Conservation (phyloP, 345 rosid species). For the Eucalyptus cloeziana region DNA sequence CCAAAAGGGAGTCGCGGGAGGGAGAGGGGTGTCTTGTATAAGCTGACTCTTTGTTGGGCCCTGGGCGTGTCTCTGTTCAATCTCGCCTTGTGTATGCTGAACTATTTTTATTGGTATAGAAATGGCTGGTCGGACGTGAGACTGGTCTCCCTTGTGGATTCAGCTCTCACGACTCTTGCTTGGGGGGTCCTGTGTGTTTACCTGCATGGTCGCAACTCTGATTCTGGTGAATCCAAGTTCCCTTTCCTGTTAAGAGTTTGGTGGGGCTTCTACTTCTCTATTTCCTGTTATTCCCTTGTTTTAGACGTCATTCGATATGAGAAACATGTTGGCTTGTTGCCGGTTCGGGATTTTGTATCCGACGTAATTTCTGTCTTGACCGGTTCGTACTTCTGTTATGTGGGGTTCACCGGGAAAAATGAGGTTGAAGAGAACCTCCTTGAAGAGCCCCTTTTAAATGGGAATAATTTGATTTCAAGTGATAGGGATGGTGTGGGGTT, state of each 20-base stretch:
- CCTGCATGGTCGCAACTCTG: conserved; percentile 8
- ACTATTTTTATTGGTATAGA: conserved; percentile 26
- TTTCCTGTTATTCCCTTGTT: conserved; percentile 29
- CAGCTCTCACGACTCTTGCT: conserved; percentile 17
- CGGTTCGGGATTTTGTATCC: conserved; percentile 13
- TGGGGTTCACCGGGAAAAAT: conserved; percentile 25
- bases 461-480: neutral
- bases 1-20: neutral
- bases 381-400: conserved; percentile 35
- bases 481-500: neutral
- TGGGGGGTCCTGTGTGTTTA: conserved; percentile 29
- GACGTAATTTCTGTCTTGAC: conserved; percentile 20
- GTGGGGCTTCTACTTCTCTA: conserved; percentile 32
- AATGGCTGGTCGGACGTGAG: conserved; percentile 24
- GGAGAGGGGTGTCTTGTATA: neutral
- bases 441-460: conserved; percentile 27
- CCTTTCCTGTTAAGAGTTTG: conserved; percentile 34
- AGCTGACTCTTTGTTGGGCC: conserved; percentile 8
- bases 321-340: neutral
- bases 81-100: conserved; percentile 11
- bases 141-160: conserved; percentile 29
- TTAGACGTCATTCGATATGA: conserved; percentile 14
- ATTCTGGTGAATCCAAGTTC: conserved; percentile 7
- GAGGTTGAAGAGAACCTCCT: conserved; percentile 8
- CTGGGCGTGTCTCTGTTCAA: conserved; percentile 22